Base-by-base conservation (phyloP, 768 basidiomycete species). In the Butyriboletus loyo region DNA sequence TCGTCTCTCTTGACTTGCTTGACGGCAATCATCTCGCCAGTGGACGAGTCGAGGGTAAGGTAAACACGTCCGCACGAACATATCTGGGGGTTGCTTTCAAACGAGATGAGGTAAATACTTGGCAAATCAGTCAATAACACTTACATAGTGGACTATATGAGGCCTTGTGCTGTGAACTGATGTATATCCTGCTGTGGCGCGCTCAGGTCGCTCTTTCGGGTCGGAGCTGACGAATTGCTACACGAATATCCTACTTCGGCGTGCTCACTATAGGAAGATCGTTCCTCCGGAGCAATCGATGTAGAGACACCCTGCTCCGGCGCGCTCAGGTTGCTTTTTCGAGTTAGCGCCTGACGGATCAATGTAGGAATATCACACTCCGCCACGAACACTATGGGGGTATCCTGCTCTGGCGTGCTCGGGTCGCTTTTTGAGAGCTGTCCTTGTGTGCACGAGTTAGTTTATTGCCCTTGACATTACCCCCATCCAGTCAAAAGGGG, bases 1-100 rank as follows among this genome's bases (percentile, higher is more conserved):
- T 86, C 87, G 72, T 95, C 93, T 48, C 92, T 80, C 67, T 96
- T 93, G 43, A 97, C 95, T 72, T 98, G 95, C 73, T 98, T 98
- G 56, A 98, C 95, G 10, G 96, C 95, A 65, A 98, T 91, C 89
- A 96, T 94, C 71, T 96, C 92, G 49, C 92, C 92, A 2, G 91
- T 95, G 2, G 91, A 92, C 27, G 87, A 87, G 64, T 97, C 94
- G 57, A 97, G 76, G n/a, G 90, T 95, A 52, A 98, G 81, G 65
- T 96, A 98, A 21, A 98, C 95, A 36, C 86, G 82, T 13, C 95
- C 95, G 65, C 95, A 63, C 93, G 87, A 37, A 96, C 87, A 94
- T 94, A 97, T 67, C 92, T 92, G 76, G 95, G 90, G 28, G 92
- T 90, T 27, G 82, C 89, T 87, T 61, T 24, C 15, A 59, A 39